phyloP scores from a whole-genome alignment of 2,329 filamentous ascomycete species.

The Phialocephala sp. region DNA sequence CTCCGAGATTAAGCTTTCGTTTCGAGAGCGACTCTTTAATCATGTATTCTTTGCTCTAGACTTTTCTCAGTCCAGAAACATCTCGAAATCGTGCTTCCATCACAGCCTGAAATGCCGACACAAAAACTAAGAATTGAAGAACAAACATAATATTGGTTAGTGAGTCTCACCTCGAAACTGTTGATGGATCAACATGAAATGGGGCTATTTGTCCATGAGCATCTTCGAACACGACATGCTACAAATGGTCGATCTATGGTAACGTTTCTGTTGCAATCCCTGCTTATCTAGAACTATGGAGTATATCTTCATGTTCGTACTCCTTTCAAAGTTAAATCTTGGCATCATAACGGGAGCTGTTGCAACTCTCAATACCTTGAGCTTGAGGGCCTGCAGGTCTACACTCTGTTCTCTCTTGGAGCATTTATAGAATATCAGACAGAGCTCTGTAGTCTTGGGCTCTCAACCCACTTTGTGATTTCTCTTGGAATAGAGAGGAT shows the following conservation, averaged over 20 bases:
- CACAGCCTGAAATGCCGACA: constrained; percentile 1
- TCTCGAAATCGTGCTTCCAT: neutral
- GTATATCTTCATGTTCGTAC: neutral
- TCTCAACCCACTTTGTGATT: neutral
- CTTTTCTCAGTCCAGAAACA: neutral
- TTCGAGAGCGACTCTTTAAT: neutral
- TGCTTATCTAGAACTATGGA: neutral
- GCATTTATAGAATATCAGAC: neutral
- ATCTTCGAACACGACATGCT: neutral
- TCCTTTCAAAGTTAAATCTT: neutral
- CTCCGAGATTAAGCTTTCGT: neutral
- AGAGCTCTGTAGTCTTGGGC: neutral
- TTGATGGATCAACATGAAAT: constrained; percentile 1
- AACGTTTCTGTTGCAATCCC: neutral
- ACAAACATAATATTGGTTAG: neutral
- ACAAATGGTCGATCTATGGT: neutral
- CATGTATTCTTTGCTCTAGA: neutral
- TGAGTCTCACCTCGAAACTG: neutral
- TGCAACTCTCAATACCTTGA: neutral
- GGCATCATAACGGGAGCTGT: neutral
- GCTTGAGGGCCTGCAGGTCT: neutral
- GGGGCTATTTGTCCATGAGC: neutral
- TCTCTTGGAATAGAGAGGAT: neutral
- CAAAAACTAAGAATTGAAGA: neutral
- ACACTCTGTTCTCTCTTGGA: neutral